These are phyloP conservation scores for Pythium dissimile DNA, from an alignment of 352 stramenopile species.

Conservation along the genomic window DNA sequence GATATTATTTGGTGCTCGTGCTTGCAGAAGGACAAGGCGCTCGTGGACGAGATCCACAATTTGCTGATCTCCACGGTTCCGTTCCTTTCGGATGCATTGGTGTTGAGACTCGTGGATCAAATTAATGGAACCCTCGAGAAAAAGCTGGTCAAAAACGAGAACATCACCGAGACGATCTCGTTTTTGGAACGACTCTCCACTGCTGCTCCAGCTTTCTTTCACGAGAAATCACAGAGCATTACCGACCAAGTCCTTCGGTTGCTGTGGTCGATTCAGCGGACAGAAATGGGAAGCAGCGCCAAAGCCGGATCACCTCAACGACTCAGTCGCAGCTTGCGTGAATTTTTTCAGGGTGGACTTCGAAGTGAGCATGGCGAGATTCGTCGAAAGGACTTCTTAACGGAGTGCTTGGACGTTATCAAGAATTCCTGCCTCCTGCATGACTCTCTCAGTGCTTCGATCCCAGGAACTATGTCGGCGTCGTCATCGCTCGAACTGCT, in stretches of 20 bases:
- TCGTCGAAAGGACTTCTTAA: conserved; percentile 63
- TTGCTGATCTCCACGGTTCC: conserved; percentile 72
- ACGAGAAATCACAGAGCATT: conserved; percentile 58
- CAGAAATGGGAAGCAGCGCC: conserved; percentile 56
- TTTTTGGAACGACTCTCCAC: conserved; percentile 79
- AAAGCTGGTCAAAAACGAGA: conserved; percentile 50
- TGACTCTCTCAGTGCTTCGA: conserved; percentile 19
- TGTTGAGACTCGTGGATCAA: conserved; percentile 69
- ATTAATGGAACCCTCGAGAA: conserved; percentile 54
- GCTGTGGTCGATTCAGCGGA: conserved; percentile 82
- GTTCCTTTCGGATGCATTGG: conserved; percentile 65
- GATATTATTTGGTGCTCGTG: conserved; percentile 81
- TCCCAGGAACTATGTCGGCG: conserved; percentile 31
- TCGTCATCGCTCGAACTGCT: conserved; percentile 80
- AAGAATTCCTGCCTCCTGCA: conserved; percentile 62
- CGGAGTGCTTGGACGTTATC: conserved; percentile 74
- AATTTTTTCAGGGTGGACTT: conserved; percentile 82
- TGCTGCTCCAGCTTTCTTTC: conserved; percentile 64
- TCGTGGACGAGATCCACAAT: conserved; percentile 83
- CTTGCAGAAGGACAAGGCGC: conserved; percentile 79
- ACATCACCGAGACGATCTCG: conserved; percentile 62
- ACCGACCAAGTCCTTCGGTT: conserved; percentile 67
- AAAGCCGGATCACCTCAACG: conserved; percentile 13
- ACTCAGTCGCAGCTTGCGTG: conserved; percentile 57
- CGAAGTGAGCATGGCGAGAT: conserved; percentile 66